phyloP scores from a whole-genome alignment of 352 stramenopile species.

The Plasmopara viticola region DNA sequence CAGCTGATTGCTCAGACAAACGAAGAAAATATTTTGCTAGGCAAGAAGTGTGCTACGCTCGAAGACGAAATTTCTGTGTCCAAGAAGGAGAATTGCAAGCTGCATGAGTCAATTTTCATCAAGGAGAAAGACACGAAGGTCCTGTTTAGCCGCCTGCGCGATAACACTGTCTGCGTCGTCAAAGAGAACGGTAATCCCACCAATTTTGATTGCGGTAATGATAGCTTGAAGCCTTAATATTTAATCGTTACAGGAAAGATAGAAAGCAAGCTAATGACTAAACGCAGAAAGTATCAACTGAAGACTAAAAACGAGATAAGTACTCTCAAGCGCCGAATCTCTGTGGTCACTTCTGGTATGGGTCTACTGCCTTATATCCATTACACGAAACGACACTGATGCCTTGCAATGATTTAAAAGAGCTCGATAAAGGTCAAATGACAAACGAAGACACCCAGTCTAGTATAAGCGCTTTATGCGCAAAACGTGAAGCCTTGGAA shows the following conservation, averaged over 20 bases:
- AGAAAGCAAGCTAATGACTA: conserved; percentile 34
- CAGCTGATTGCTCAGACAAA: conserved; percentile 37
- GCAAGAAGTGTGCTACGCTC: conserved; percentile 21
- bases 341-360: conserved; percentile 33
- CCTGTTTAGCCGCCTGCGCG: conserved; percentile 23
- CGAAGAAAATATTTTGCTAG: conserved; percentile 24
- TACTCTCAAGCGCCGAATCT: conserved; percentile 33
- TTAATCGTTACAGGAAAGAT: conserved; percentile 21
- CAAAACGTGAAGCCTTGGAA: conserved; percentile 27
- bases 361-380: neutral
- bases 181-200: conserved; percentile 32
- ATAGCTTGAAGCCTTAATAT: neutral
- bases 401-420: conserved; percentile 14
- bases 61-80: conserved; percentile 21
- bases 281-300: conserved; percentile 36
- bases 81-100: conserved; percentile 21
- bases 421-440: conserved; percentile 43
- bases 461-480: conserved; percentile 19
- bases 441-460: conserved; percentile 41
- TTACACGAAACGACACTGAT: neutral
- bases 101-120: conserved; percentile 23
- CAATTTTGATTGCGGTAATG: neutral
- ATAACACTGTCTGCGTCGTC: conserved; percentile 26
- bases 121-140: conserved; percentile 36
- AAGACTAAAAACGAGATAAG: conserved; percentile 43